Conservation (phyloP, 306 rosid genomes). For the Cucumis melo region DNA sequence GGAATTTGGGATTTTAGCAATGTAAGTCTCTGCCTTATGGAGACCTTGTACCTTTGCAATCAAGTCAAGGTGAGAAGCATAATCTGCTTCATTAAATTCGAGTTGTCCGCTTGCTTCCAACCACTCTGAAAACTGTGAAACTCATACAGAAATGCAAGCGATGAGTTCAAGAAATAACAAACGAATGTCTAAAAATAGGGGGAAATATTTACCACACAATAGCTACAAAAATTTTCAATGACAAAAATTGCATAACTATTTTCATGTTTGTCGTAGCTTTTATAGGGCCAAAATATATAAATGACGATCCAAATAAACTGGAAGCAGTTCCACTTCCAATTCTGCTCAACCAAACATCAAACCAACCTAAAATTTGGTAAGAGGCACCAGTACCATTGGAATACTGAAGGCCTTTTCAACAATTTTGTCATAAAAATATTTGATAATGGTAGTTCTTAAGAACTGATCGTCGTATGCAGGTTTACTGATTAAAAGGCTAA, state of each 20-base stretch:
- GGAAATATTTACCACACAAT: background rate
- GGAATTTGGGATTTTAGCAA: constrained; percentile 55
- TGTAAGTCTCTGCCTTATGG: constrained; percentile 47
- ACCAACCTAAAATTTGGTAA: too few relatives aligned
- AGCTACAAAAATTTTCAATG: background rate
- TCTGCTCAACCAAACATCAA: too few relatives aligned
- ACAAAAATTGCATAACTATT: background rate
- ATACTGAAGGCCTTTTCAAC: background rate
- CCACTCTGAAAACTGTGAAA: constrained; percentile 77
- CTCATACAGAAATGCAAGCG: background rate
- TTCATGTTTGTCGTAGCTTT: background rate
- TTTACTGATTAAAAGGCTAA: background rate
- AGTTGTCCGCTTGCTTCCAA: constrained; percentile 23
- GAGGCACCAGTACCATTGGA: background rate
- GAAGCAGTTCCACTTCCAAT: background rate
- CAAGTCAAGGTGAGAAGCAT: constrained; percentile 65
- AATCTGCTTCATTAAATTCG: constrained; percentile 52
- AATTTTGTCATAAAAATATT: background rate
- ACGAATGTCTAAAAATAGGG: background rate
- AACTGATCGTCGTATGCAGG: background rate
- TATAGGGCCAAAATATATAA: background rate
- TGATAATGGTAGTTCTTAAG: background rate
- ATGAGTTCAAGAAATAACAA: background rate
- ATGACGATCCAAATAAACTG: background rate
- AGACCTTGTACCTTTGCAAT: constrained; percentile 59